These are phyloP conservation scores for Periconia macrospinosa DNA, from an alignment of 2,329 filamentous ascomycete species.

Conservation along the genomic window DNA sequence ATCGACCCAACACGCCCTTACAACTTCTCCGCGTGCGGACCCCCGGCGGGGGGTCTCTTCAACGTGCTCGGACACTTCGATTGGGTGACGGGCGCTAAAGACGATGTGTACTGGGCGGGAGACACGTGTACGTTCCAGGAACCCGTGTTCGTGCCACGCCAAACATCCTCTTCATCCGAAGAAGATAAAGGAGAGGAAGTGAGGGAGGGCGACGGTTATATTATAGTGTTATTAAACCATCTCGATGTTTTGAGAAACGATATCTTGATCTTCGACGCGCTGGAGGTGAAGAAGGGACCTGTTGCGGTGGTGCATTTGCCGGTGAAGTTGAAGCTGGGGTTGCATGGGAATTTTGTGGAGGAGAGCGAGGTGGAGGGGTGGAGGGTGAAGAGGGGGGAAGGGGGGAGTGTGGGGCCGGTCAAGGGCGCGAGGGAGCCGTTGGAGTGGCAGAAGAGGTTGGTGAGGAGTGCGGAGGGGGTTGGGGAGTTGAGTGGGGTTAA, in stretches of 20 bases:
- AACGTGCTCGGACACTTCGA: slow-evolving; percentile 38
- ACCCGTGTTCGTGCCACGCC: slow-evolving; percentile 55
- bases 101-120: slow-evolving; percentile 39
- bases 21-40: slow-evolving; percentile 35
- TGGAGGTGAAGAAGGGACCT: slow-evolving; percentile 41
- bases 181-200: too few relatives aligned
- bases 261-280: slow-evolving; percentile 48
- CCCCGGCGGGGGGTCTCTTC: slow-evolving; percentile 34
- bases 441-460: slow-evolving; percentile 33
- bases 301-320: slow-evolving; percentile 47
- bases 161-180: too few relatives aligned
- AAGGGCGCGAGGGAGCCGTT: slow-evolving; percentile 23
- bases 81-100: slow-evolving; percentile 35
- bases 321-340: slow-evolving; percentile 32
- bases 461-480: not conserved
- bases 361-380: slow-evolving; percentile 33
- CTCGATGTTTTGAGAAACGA: slow-evolving; percentile 45
- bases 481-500: not conserved
- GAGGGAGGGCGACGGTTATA: slow-evolving; percentile 55
- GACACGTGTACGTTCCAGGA: slow-evolving; percentile 54
- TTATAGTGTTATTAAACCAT: slow-evolving; percentile 50
- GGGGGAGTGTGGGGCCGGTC: slow-evolving; percentile 28
- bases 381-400: slow-evolving; percentile 29
- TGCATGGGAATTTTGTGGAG: slow-evolving; percentile 39
- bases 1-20: slow-evolving; percentile 38